Conservation (phyloP, 139 green algal species). For the Chlamydomonas sp. region DNA sequence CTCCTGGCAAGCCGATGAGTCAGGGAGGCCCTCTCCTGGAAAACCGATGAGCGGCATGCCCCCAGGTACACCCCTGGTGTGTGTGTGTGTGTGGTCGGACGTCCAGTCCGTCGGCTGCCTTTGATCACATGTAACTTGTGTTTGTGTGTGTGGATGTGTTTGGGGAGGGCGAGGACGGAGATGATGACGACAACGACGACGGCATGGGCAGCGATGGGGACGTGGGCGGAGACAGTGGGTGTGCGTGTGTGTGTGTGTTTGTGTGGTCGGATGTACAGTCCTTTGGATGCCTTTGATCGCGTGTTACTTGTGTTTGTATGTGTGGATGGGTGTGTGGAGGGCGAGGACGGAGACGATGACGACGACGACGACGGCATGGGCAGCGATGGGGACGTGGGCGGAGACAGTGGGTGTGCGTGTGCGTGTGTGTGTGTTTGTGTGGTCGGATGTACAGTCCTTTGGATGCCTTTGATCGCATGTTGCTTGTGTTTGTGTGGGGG, state of each 20-base stretch:
- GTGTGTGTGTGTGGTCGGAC: too few species aligned
- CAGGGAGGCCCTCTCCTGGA: too few species aligned
- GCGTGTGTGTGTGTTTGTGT: background rate
- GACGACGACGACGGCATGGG: slow-evolving; percentile 25
- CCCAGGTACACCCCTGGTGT: too few species aligned
- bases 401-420: background rate
- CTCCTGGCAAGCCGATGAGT: too few species aligned
- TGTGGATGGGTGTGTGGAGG: slow-evolving; percentile 24
- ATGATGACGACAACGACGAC: slow-evolving; percentile 13
- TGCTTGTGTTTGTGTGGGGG: slow-evolving; percentile 29
- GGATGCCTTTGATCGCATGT: slow-evolving; percentile 20
- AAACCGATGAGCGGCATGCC: too few species aligned
- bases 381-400: slow-evolving; percentile 13
- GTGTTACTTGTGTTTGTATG: background rate
- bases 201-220: slow-evolving; percentile 22
- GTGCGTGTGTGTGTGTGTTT: slow-evolving; percentile 16
- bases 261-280: slow-evolving; percentile 17
- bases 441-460: background rate
- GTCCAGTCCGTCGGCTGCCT: too few species aligned
- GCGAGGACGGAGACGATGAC: slow-evolving; percentile 20
- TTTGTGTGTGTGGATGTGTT: background rate
- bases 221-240: slow-evolving; percentile 6
- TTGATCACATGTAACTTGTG: too few species aligned
- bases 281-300: background rate
- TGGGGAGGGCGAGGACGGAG: slow-evolving; percentile 14